These are phyloP conservation scores for Acacia acuminata DNA, from an alignment of 306 rosid genomes.

Conservation along the genomic window DNA sequence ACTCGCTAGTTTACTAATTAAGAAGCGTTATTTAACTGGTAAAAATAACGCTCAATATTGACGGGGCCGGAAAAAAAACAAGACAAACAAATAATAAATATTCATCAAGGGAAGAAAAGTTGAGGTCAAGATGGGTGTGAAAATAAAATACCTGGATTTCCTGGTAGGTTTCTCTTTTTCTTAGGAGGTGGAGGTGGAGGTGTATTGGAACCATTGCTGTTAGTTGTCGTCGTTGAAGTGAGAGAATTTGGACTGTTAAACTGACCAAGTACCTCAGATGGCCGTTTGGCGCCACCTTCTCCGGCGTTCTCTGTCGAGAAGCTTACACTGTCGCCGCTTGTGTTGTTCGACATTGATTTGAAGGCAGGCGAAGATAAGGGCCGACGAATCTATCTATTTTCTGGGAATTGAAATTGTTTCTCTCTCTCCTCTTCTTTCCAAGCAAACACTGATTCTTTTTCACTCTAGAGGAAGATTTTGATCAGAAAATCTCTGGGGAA, in stretches of 20 bases:
- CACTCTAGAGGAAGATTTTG: slow-evolving; percentile 21
- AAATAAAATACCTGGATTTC: slow-evolving; percentile 73
- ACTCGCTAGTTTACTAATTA: background rate
- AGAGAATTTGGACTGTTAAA: slow-evolving; percentile 62
- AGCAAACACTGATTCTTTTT: slow-evolving; percentile 2
- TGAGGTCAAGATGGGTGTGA: background rate
- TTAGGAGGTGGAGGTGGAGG: slow-evolving; percentile 53
- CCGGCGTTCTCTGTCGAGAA: slow-evolving; percentile 64
- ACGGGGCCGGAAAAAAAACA: background rate
- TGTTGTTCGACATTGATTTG: slow-evolving; percentile 77
- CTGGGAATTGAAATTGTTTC: slow-evolving; percentile 23
- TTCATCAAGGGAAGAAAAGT: background rate
- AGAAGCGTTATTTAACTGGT: background rate
- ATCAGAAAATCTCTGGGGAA: background rate
- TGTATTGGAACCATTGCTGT: slow-evolving; percentile 59
- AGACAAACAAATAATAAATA: background rate
- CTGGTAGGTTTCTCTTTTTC: slow-evolving; percentile 87
- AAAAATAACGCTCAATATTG: background rate
- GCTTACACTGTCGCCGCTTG: slow-evolving; percentile 75
- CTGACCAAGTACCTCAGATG: slow-evolving; percentile 44
- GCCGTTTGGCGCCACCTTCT: slow-evolving; percentile 46
- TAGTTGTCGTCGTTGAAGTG: slow-evolving; percentile 51
- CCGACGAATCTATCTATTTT: background rate
- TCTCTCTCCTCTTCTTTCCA: slow-evolving; percentile 24
- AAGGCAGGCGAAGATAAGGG: slow-evolving; percentile 27